Percentiles rank a stretch among this genome's conserved stretches.
These are phyloP conservation scores for Ceratocystis destructans DNA, from an alignment of 2,329 filamentous ascomycete species.

Conservation along the genomic window DNA sequence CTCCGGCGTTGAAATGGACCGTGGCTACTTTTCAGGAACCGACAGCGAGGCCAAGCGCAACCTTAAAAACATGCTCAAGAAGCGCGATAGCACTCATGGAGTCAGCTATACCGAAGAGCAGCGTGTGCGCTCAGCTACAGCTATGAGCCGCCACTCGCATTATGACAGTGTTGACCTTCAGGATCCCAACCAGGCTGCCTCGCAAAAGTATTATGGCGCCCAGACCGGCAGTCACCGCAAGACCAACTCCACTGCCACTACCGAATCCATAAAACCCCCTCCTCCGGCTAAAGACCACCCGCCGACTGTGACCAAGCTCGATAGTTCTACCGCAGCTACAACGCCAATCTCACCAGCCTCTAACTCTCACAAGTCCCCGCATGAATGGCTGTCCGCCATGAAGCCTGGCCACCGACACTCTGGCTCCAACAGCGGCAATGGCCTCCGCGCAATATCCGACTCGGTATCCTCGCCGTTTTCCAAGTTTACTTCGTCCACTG, in stretches of 20 bases:
- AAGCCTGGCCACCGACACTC: slow-evolving; percentile 33
- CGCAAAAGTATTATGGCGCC: slow-evolving; percentile 56
- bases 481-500: slow-evolving; percentile 36
- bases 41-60: slow-evolving; percentile 55
- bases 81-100: slow-evolving; percentile 44
- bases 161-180: slow-evolving; percentile 63
- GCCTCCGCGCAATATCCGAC: slow-evolving; percentile 72
- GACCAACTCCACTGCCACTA: slow-evolving; percentile 46
- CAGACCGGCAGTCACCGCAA: slow-evolving; percentile 36
- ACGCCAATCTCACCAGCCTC: slow-evolving; percentile 34
- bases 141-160: slow-evolving; percentile 58
- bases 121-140: slow-evolving; percentile 49
- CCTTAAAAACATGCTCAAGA: slow-evolving; percentile 62
- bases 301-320: slow-evolving; percentile 48
- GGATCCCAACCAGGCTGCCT: slow-evolving; percentile 44
- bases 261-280: slow-evolving; percentile 38
- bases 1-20: slow-evolving; percentile 53
- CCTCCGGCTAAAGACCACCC: slow-evolving; percentile 41
- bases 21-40: slow-evolving; percentile 85
- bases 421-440: slow-evolving; percentile 26
- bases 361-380: slow-evolving; percentile 33
- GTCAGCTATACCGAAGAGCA: slow-evolving; percentile 62
- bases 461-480: slow-evolving; percentile 27
- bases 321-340: slow-evolving; percentile 30
- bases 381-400: slow-evolving; percentile 42